Evolutionary conservation across 306 rosid genomes (phyloP), one percentile per base, ranked within the genome.

Genomic region (Casuarina glauca): DNA sequence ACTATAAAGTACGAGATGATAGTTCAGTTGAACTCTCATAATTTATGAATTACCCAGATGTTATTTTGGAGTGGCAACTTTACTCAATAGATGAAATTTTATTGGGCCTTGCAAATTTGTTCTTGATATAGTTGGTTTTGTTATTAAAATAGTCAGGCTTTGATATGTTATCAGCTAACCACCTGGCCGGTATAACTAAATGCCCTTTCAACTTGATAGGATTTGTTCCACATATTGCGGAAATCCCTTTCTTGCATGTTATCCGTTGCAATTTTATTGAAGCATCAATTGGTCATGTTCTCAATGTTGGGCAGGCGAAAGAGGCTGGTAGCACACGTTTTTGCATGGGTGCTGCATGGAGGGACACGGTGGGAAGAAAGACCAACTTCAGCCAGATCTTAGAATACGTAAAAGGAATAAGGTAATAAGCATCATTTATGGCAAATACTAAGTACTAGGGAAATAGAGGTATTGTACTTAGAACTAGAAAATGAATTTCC

Each of bases 271-370:
- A 9, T 55, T 36, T 19, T 39, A 7, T 19, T 62, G 39, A 20
- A 74, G 60, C 81, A 80, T 43, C 15, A 67, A 72, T 54, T 52
- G 63, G 39, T 49, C 38, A 74, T 73, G 41, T 9, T 72, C 61
- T 84, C 79, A 62, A 81, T 54, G 41, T 70, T 86, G 82, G 81
- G 53, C 79, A 95, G 98, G 98, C 98, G 61, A 95, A 92, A 82
- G 97, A 95, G 80, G 98, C 91, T 76, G 98, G 98, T 79, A 95
- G 98, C 82, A 92, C 98, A 67, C 97, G 97, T 69, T 95, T 95
- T 85, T 95, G 98, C 80, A 95, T 95, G 98, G 97, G 98, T 73
- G 98, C 97, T 74, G 98, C 98, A 9, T 95, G 98, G 98, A 92
- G 98, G 84, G 98, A 95, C 73, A 95, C 97, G 1, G 50, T 88